These are phyloP conservation scores for Globisporangium mamillatum DNA, from an alignment of 352 stramenopile genomes.

Conservation along the genomic window DNA sequence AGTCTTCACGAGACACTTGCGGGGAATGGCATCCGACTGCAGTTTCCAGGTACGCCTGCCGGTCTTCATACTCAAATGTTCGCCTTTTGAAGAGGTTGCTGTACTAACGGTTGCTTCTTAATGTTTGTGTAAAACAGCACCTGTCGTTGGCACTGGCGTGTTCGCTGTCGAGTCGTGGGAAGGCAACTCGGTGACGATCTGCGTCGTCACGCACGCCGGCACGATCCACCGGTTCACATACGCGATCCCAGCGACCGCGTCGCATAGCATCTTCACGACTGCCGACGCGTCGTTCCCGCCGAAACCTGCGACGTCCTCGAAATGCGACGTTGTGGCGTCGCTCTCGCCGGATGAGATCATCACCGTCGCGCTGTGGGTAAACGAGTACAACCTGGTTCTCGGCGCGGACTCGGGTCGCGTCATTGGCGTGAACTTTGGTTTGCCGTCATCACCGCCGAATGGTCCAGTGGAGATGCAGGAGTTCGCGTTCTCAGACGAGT, in stretches of 20 bases:
- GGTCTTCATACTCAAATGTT: not conserved
- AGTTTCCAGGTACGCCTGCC: slow-evolving; percentile 39
- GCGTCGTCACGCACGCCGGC: slow-evolving; percentile 64
- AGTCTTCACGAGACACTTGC: slow-evolving; percentile 62
- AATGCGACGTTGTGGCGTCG: slow-evolving; percentile 44
- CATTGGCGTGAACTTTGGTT: slow-evolving; percentile 68
- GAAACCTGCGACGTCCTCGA: slow-evolving; percentile 31
- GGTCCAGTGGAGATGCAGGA: slow-evolving; percentile 42
- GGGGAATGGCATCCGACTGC: slow-evolving; percentile 51
- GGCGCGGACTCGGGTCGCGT: slow-evolving; percentile 58
- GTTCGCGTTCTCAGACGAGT: slow-evolving; percentile 70
- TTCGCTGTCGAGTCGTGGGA: slow-evolving; percentile 66
- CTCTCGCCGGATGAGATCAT: slow-evolving; percentile 58
- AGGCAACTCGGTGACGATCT: slow-evolving; percentile 46
- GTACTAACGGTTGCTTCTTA: not conserved
- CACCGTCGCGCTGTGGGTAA: slow-evolving; percentile 64
- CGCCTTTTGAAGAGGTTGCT: not conserved
- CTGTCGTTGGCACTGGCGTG: slow-evolving; percentile 55
- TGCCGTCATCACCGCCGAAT: slow-evolving; percentile 28
- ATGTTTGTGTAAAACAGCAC: slow-evolving; percentile 20
- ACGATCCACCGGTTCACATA: slow-evolving; percentile 72
- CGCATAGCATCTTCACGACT: slow-evolving; percentile 56
- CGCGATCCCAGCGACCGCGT: slow-evolving; percentile 25
- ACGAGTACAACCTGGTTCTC: slow-evolving; percentile 75
- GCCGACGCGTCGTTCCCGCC: slow-evolving; percentile 42